These are phyloP conservation scores for Curvularia lunata DNA, from an alignment of 2,329 filamentous ascomycete genomes.

Conservation along the genomic window DNA sequence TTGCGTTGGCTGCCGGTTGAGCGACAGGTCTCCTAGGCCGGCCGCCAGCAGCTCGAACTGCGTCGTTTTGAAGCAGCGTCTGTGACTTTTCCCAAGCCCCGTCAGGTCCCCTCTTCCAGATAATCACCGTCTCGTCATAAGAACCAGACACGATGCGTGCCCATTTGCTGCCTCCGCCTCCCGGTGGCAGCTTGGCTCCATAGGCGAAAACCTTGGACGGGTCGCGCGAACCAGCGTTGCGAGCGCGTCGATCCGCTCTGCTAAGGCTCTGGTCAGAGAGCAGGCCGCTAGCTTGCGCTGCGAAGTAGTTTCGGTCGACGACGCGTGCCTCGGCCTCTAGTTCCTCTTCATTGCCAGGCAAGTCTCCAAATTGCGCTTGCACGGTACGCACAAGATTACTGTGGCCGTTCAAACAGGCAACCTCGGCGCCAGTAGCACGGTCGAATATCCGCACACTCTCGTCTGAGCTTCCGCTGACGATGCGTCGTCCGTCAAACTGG, in stretches of 20 bases:
- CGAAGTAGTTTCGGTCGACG: conserved; percentile 76
- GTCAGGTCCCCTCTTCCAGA: conserved; percentile 87
- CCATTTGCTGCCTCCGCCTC: conserved; percentile 86
- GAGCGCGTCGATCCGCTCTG: conserved; percentile 44
- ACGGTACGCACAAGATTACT: conserved; percentile 87
- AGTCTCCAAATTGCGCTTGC: conserved; percentile 91
- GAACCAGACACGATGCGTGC: conserved; percentile 96
- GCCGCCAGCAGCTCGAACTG: conserved; percentile 57
- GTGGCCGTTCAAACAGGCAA: conserved; percentile 85
- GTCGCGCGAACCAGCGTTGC: conserved; percentile 74
- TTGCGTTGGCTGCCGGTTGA: conserved; percentile 27
- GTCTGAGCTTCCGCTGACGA: conserved; percentile 95
- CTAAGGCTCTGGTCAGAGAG: conserved; percentile 39
- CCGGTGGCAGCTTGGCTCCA: conserved; percentile 86
- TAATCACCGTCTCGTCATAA: conserved; percentile 93
- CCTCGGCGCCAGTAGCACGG: conserved; percentile 81
- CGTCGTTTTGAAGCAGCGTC: conserved; percentile 76
- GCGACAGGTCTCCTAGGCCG: conserved; percentile 39
- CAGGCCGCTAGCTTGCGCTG: conserved; percentile 58
- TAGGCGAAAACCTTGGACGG: conserved; percentile 79
- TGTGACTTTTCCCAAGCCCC: conserved; percentile 84
- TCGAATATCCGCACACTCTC: conserved; percentile 97
- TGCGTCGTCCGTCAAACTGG: conserved; percentile 90
- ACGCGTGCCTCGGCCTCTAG: conserved; percentile 74
- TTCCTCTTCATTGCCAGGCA: conserved; percentile 78